Evolutionary conservation across 805 yeast genomes (phyloP), one percentile per base, ranked within the genome.

Genomic region (Candida argentea): DNA sequence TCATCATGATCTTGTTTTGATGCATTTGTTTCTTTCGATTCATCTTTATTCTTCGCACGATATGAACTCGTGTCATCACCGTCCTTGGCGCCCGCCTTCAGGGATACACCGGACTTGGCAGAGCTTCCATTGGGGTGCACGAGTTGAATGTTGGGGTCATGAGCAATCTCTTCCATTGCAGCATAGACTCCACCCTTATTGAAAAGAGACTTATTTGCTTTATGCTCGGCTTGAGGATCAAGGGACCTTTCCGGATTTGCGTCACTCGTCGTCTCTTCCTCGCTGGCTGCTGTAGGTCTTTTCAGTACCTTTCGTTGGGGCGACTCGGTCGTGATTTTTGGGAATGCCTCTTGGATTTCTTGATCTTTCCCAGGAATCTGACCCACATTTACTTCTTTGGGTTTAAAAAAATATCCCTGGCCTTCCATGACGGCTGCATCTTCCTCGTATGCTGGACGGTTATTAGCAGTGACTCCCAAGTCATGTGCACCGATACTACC

Each of bases 341-440:
- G 20, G 9, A 18, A 18, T 18, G 20, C 20, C 20, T 18, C 10
- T 18, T 18, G 9, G 9, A 18, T 8, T 18, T 7, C 10, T 10
- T 18, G 20, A 7, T 18, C 20, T 18, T 7, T 7, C 10, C 20
- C 20, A 18, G 20, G 20, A 10, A 8, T 18, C 20, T 8, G 20
- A 13, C 59, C 57, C 15, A 57, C 58, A 35, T 55, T 61, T 19
- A 61, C 54, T 36, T 55, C 61, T 33, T 36, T 43, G 8, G 63
- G 61, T 27, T 55, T 52, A 32, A 42, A 57, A 33, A 46, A 57
- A 27, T 39, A 37, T 8, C 63, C 63, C 7, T 41, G 35, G 17
- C 62, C 63, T 20, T 43, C 31, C 6, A 31, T 39, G 10, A 39
- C 39, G 20, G 32, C 35, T 16, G 62, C 58, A 24, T 48, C 55